A percentile compares a stretch with the other conserved stretches of the same genome.
Conservation (phyloP, 306 rosid genomes). For the Sicyos baderoa region DNA sequence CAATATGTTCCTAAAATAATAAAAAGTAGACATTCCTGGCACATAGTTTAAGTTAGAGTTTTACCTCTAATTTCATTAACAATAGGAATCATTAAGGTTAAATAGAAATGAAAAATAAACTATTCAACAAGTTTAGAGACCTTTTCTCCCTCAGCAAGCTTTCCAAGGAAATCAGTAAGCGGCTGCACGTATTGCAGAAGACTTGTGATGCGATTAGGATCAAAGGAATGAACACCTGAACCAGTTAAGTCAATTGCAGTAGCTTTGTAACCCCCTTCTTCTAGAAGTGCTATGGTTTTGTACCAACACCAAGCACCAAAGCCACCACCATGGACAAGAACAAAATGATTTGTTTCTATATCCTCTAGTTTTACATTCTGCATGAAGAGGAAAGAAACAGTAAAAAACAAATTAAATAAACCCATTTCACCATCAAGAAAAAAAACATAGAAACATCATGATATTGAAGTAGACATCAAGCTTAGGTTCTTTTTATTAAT, state of each 20-base stretch:
- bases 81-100: not conserved
- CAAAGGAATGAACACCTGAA: constrained; percentile 75
- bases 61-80: not conserved
- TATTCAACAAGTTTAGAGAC: constrained; percentile 29
- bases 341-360: constrained; percentile 75
- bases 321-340: constrained; percentile 97
- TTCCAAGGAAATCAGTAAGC: constrained; percentile 63
- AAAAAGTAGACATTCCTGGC: not conserved
- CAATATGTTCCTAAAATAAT: too few relatives aligned
- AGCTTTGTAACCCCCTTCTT: constrained; percentile 78
- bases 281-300: constrained; percentile 90
- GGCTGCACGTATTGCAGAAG: constrained; percentile 84
- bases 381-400: constrained; percentile 16
- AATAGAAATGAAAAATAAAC: constrained; percentile 8
- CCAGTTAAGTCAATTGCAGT: constrained; percentile 88
- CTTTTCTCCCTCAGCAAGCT: constrained; percentile 69
- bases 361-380: constrained; percentile 76
- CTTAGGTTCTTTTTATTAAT: not conserved
- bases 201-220: constrained; percentile 57
- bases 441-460: constrained; percentile 1
- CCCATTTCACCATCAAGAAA: not conserved
- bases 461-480: not conserved
- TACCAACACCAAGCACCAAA: constrained; percentile 99
- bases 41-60: not conserved
- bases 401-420: constrained; percentile 8